Base-by-base conservation (phyloP, 2,329 filamentous ascomycete genomes). In the Didymella sp. region DNA sequence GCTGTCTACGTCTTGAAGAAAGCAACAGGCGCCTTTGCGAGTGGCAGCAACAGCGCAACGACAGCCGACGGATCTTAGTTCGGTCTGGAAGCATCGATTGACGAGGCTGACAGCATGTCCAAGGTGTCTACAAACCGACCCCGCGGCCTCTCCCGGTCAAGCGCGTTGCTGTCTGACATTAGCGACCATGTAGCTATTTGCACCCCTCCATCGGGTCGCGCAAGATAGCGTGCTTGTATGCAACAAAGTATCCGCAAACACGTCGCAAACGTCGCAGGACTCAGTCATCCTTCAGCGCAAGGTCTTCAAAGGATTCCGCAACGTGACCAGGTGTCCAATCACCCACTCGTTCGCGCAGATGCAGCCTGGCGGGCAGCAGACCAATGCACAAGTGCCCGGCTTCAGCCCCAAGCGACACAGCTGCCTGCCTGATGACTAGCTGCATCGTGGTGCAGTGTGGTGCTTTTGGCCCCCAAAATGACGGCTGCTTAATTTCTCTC, bases 401-500 rank as follows among this genome's bases (percentile, higher is more conserved):
- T 60, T 64, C 62, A 61, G 60, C 62, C 65, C 64, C 60, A 60
- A 49, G 43, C 49, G 49, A 43, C 24, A 42, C 49, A 57, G 54
- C 48, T 56, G 61, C 61, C 62, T 68, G 64, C 66, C 67, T 70
- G 67, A 67, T 67, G 65, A 70, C 66, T 70, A 70, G 67, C 67
- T 64, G 62, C 64, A 62, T 68, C 61, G 59, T 59, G 45, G 33
- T 58, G 55, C 55, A 58, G 43, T 52, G 49, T 58, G 22, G 59
- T 62, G 56, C 44, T 63, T 68, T 63, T 58, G 62, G 63, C 66
- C 67, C 67, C 67, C 60, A 69, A 61, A 55, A 46, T 46, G 46
- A 48, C 57, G 52, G 55, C 56, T 51, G 28, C 48, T 48, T 44
- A 58, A 48, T 40, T 62, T 64, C 63, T 51, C 61, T 68, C 59